Conservation (phyloP, 1,139 yeast genomes). For the Torulaspora globosa region DNA sequence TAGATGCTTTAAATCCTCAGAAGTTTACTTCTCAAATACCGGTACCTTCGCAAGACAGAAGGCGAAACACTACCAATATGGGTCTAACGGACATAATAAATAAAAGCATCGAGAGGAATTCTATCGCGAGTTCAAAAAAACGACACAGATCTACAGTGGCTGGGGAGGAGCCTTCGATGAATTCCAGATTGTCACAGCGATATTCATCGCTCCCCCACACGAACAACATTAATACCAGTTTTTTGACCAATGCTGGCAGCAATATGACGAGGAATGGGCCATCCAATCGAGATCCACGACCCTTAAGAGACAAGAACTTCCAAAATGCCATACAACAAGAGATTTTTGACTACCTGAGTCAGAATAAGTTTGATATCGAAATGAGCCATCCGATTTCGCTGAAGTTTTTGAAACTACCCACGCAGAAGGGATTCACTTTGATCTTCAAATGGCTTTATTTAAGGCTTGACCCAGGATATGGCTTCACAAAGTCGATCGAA, state of each 20-base stretch:
- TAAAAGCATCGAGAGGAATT: slow-evolving; percentile 25
- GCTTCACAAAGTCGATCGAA: slow-evolving; percentile 65
- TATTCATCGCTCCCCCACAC: slow-evolving; percentile 17
- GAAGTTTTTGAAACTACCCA: slow-evolving; percentile 68
- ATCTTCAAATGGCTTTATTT: slow-evolving; percentile 78
- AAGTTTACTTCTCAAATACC: slow-evolving; percentile 29
- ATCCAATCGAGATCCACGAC: slow-evolving; percentile 59
- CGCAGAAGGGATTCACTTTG: slow-evolving; percentile 78
- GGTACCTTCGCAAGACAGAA: slow-evolving; percentile 16
- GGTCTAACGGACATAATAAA: slow-evolving; percentile 30
- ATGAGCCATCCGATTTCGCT: slow-evolving; percentile 65
- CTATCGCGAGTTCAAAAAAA: slow-evolving; percentile 6
- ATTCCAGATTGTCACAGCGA: slow-evolving; percentile 13
- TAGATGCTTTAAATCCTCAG: slow-evolving; percentile 21
- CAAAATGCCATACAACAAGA: slow-evolving; percentile 63
- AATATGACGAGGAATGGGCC: slow-evolving; percentile 6
- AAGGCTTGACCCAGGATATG: slow-evolving; percentile 74
- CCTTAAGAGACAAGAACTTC: slow-evolving; percentile 66
- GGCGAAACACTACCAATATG: slow-evolving; percentile 25
- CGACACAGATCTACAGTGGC: slow-evolving; percentile 20
- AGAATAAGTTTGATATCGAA: slow-evolving; percentile 66
- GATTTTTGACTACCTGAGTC: slow-evolving; percentile 58
- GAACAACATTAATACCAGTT: not conserved
- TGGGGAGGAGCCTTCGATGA: slow-evolving; percentile 12
- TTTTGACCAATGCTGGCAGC: not conserved